phyloP scores from a whole-genome alignment of 1,139 yeast genomes.

The Saccharomyces hybrid region DNA sequence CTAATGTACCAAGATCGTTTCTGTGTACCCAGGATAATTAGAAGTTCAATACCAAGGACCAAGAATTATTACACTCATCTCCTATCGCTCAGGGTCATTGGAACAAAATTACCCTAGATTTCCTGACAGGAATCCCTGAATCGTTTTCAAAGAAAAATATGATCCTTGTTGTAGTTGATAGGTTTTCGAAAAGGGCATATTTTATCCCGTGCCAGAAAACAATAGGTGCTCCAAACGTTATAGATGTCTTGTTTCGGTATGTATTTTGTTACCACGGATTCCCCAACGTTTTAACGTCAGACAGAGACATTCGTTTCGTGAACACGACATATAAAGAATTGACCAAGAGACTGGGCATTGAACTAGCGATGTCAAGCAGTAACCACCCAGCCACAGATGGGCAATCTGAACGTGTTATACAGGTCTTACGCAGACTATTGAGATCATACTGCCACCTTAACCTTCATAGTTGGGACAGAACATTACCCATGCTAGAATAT shows the following conservation, averaged over 20 bases:
- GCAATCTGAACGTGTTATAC: slow-evolving; percentile 20
- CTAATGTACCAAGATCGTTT: no score
- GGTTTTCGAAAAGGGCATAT: slow-evolving; percentile 14
- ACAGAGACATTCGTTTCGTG: slow-evolving; percentile 12
- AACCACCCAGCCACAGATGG: slow-evolving; percentile 25
- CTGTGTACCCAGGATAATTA: no score
- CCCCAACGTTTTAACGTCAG: slow-evolving; percentile 11
- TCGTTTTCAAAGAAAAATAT: no score
- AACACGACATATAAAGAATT: slow-evolving; percentile 8
- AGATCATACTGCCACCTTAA: slow-evolving; percentile 7
- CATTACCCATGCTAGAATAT: slow-evolving; percentile 13
- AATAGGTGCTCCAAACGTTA: neutral
- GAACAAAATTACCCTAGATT: no score
- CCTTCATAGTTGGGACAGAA: slow-evolving; percentile 13
- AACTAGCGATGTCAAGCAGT: slow-evolving; percentile 13
- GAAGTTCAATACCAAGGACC: no score
- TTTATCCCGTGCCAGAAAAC: slow-evolving; percentile 9
- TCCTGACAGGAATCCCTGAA: no score
- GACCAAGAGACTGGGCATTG: slow-evolving; percentile 10
- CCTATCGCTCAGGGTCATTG: no score
- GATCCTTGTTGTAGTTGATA: slow-evolving; percentile 13
- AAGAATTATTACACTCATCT: no score
- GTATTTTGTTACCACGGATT: slow-evolving; percentile 15
- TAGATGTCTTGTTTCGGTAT: slow-evolving; percentile 6
- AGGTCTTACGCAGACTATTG: slow-evolving; percentile 11